A percentile compares a stretch with the other conserved stretches of the same genome.
These are phyloP conservation scores for Yarrowia porcina DNA, from an alignment of 805 yeast genomes.

Conservation along the genomic window DNA sequence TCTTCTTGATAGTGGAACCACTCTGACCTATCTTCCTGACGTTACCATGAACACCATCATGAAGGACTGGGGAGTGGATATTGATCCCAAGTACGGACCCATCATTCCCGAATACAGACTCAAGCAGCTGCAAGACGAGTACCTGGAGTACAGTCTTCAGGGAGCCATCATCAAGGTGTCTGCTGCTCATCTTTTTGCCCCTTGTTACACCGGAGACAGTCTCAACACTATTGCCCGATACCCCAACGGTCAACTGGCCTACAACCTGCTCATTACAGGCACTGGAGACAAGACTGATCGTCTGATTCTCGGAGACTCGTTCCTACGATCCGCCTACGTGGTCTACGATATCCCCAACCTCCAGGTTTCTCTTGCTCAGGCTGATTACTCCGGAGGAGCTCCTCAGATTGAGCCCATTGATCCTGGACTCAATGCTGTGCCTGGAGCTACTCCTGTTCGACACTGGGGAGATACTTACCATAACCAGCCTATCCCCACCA, in stretches of 20 bases:
- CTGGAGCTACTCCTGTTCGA: slow-evolving; percentile 3
- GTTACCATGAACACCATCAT: slow-evolving; percentile 33
- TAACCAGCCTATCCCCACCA: neutral
- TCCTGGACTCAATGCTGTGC: neutral
- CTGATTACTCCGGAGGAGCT: slow-evolving; percentile 32
- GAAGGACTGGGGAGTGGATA: slow-evolving; percentile 53
- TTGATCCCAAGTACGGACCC: slow-evolving; percentile 40
- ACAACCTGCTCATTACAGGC: neutral
- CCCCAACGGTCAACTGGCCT: slow-evolving; percentile 24
- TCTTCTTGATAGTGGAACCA: slow-evolving; percentile 54
- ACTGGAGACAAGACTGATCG: slow-evolving; percentile 40
- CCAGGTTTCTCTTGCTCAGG: slow-evolving; percentile 56
- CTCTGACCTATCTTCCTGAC: slow-evolving; percentile 47
- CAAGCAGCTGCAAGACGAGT: slow-evolving; percentile 78
- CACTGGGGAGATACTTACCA: neutral
- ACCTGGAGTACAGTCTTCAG: slow-evolving; percentile 80
- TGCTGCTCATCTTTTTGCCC: slow-evolving; percentile 58
- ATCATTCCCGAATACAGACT: slow-evolving; percentile 36
- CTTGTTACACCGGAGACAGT: slow-evolving; percentile 27
- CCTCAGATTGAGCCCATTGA: slow-evolving; percentile 3
- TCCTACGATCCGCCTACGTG: slow-evolving; percentile 60
- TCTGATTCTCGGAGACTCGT: slow-evolving; percentile 53
- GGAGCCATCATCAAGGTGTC: slow-evolving; percentile 91
- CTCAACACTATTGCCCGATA: slow-evolving; percentile 33
- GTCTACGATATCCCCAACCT: slow-evolving; percentile 61